phyloP scores from a whole-genome alignment of 2,329 filamentous ascomycete species.

The Microsporum audouinii region DNA sequence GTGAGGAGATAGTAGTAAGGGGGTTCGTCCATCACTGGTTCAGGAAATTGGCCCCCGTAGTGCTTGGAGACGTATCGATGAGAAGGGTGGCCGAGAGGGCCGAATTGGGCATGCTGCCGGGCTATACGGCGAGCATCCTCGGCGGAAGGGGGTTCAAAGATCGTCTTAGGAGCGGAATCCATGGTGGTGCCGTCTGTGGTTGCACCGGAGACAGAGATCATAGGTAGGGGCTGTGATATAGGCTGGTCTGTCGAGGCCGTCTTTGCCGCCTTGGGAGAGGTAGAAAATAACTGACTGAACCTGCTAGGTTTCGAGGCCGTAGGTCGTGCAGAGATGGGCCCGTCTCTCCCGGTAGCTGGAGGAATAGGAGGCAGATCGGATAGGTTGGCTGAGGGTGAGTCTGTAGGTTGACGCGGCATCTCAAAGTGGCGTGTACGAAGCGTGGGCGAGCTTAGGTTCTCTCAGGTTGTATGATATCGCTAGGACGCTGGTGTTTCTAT shows the following conservation, averaged over 20 bases:
- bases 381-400: slow-evolving; percentile 45
- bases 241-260: slow-evolving; percentile 51
- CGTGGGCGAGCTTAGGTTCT: background rate
- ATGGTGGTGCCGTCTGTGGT: slow-evolving; percentile 62
- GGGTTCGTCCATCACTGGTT: slow-evolving; percentile 85
- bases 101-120: slow-evolving; percentile 80
- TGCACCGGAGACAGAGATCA: slow-evolving; percentile 82
- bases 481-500: background rate
- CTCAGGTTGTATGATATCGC: background rate
- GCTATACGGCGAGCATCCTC: slow-evolving; percentile 66
- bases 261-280: slow-evolving; percentile 61
- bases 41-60: slow-evolving; percentile 64
- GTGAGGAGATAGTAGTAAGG: slow-evolving; percentile 95
- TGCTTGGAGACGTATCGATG: slow-evolving; percentile 87
- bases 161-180: slow-evolving; percentile 62
- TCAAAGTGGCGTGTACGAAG: slow-evolving; percentile 22
- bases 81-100: slow-evolving; percentile 63
- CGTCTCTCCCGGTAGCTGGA: slow-evolving; percentile 44
- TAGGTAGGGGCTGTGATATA: slow-evolving; percentile 68
- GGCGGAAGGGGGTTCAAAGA: slow-evolving; percentile 80
- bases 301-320: slow-evolving; percentile 57
- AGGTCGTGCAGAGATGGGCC: slow-evolving; percentile 37
- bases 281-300: slow-evolving; percentile 71
- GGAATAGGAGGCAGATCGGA: slow-evolving; percentile 38
- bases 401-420: slow-evolving; percentile 54